Base-by-base conservation (phyloP, 352 stramenopile genomes). In the Pythium aristosporum region DNA sequence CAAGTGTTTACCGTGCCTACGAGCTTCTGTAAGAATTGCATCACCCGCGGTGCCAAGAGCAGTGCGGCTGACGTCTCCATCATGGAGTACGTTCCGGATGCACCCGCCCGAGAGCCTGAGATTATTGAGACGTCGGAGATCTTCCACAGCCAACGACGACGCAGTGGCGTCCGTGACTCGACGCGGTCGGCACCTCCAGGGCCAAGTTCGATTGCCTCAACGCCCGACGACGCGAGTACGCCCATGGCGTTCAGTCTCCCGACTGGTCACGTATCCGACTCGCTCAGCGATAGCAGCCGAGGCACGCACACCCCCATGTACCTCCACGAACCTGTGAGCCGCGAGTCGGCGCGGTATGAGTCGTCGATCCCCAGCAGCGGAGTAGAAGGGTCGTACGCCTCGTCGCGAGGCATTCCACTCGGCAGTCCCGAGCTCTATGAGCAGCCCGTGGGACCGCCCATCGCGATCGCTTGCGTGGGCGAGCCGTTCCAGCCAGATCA, bases 1-100 rank as follows among this genome's bases (percentile, higher is more conserved):
- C 37, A 48, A n/a, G 51, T 67, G 15, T 36, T 25, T 10, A 67
- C 48, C 43, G 61, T 67, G 34, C 61, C 61, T 3, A 67, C 51
- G 34, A 52, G 32, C 10, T 47, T 67, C 16, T 63, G 57, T 46
- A 63, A 63, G 20, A 63, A 55, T 46, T 63, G 57, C 16, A 23
- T 63, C 16, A 46, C 20, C 41, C 18, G 52, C 48, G 3, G 21
- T 47, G 69, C 63, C 34, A 50, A 60, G 20, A 43, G 43, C 20
- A 71, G 59, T 32, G 65, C 68, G 9, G 20, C 47, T 20, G 65
- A 76, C 32, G 53, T 78, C 47, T 66, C 68, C 11, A 48, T 63
- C 41, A 30, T 51, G 48, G 72, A 62, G 43, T 74, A 56, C 49
- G 62, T 57, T 32, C 57, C 41, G 37, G 65, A 34, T 53, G 69